A percentile compares a stretch with the other conserved stretches of the same genome.
Conservation (phyloP, 352 stramenopile species). For the Phytophthora capsici region DNA sequence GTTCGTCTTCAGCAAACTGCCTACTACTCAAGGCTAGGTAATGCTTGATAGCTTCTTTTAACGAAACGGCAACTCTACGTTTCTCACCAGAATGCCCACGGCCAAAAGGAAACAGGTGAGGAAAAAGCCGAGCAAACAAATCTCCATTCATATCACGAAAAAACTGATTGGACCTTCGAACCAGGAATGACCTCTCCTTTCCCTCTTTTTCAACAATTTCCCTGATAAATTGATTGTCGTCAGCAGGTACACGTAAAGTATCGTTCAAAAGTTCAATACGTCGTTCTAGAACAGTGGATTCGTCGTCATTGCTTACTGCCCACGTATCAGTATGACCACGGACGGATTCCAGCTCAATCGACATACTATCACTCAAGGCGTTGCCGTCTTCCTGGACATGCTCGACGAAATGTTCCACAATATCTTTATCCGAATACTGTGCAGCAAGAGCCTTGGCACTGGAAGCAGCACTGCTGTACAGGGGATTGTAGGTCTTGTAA, state of each 20-base stretch:
- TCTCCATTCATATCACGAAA: too few relatives aligned
- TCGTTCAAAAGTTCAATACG: too few relatives aligned
- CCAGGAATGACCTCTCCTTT: too few relatives aligned
- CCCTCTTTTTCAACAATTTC: too few relatives aligned
- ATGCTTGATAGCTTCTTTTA: constrained; percentile 1
- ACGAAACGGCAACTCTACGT: neutral
- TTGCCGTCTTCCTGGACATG: too few relatives aligned
- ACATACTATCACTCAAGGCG: neutral
- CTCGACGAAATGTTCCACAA: neutral
- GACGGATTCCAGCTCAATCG: neutral
- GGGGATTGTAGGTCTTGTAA: constrained; percentile 1
- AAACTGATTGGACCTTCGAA: neutral
- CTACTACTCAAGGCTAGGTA: constrained; percentile 1
- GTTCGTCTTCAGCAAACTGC: neutral
- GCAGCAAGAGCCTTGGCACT: neutral
- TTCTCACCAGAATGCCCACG: neutral
- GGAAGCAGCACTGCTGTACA: neutral
- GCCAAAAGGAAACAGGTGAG: too few relatives aligned
- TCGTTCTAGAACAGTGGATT: constrained; percentile 1
- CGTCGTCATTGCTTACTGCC: neutral
- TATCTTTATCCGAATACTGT: neutral
- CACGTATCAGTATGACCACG: neutral
- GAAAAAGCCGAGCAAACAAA: too few relatives aligned
- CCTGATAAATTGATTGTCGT: too few relatives aligned
- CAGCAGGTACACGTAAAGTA: too few relatives aligned